Percentiles rank a stretch among this genome's conserved stretches.
These are phyloP conservation scores for Coemansia sp. DNA, from an alignment of 371 early-diverging fungal species.

Conservation along the genomic window DNA sequence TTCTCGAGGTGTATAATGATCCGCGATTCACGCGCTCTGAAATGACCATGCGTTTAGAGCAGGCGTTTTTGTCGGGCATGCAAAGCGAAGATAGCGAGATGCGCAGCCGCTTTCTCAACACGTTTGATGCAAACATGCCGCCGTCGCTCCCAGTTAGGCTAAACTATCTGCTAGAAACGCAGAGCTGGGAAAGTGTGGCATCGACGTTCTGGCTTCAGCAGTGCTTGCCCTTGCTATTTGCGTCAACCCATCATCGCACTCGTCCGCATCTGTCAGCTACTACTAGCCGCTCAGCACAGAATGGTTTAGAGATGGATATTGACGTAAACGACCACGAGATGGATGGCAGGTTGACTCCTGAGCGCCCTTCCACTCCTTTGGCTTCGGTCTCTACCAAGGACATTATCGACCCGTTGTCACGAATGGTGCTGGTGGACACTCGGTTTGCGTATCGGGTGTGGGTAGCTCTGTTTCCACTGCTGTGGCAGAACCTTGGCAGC, in stretches of 20 bases:
- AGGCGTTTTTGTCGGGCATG: slow-evolving; percentile 91
- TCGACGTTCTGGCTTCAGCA: slow-evolving; percentile 90
- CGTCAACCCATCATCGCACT: slow-evolving; percentile 52
- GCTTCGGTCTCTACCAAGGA: slow-evolving; percentile 41
- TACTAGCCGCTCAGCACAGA: not conserved
- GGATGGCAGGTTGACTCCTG: not conserved
- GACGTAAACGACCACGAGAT: slow-evolving; percentile 28
- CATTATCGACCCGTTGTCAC: slow-evolving; percentile 60
- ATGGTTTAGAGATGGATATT: slow-evolving; percentile 9
- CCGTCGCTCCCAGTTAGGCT: slow-evolving; percentile 68
- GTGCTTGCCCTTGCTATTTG: slow-evolving; percentile 82
- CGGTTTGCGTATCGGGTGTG: slow-evolving; percentile 74
- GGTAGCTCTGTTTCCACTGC: slow-evolving; percentile 83
- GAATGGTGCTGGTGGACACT: slow-evolving; percentile 73
- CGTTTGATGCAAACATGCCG: slow-evolving; percentile 80
- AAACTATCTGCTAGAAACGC: slow-evolving; percentile 86
- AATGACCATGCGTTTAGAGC: slow-evolving; percentile 88
- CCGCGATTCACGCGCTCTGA: slow-evolving; percentile 83
- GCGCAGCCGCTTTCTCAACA: slow-evolving; percentile 74
- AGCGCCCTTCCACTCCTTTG: slow-evolving; percentile 29
- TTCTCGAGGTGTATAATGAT: slow-evolving; percentile 83
- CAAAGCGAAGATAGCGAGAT: slow-evolving; percentile 73
- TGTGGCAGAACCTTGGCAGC: slow-evolving; percentile 71
- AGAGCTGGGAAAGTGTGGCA: slow-evolving; percentile 93
- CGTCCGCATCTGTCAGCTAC: not conserved